Evolutionary conservation across 257 asterid species (phyloP).

Genomic region (Scutellaria minor): DNA sequence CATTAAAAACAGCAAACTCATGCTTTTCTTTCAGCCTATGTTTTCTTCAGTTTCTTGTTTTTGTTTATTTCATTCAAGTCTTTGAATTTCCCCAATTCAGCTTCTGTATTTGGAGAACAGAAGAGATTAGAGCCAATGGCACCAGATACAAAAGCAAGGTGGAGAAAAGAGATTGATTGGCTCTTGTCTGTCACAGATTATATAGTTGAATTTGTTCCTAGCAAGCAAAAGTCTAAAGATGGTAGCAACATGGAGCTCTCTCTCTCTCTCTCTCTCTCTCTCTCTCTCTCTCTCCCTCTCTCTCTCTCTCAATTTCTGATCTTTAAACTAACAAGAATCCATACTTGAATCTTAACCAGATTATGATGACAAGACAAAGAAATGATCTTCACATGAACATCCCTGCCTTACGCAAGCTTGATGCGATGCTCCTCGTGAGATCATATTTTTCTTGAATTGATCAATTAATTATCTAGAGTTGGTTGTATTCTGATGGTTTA

Average conservation of each 20-base stretch:
- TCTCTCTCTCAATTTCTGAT: background rate
- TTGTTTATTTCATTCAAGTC: background rate
- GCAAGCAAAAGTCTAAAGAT: conserved; percentile 71
- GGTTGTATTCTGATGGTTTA: background rate
- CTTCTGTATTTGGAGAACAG: conserved; percentile 91
- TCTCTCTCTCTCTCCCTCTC: no score
- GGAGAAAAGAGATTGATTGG: conserved; percentile 96
- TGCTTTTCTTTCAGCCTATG: background rate
- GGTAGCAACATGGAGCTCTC: conserved; percentile 78
- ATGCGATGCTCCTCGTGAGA: conserved; percentile 86
- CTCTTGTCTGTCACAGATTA: conserved; percentile 87
- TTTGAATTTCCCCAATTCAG: conserved; percentile 42
- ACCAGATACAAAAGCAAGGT: conserved; percentile 67
- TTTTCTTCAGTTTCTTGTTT: background rate
- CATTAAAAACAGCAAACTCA: background rate
- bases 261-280: conserved; percentile 29
- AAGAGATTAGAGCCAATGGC: conserved; percentile 90
- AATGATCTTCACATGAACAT: conserved; percentile 80
- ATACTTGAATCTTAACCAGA: conserved; percentile 44
- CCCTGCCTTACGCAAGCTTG: conserved; percentile 83
- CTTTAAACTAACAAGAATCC: conserved; percentile 14
- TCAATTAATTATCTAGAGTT: no score
- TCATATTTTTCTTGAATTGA: background rate
- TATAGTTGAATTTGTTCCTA: conserved; percentile 89
- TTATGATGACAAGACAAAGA: conserved; percentile 77